Conservation (phyloP, 78 protist species). For the Blattamonas nauphoetae region DNA sequence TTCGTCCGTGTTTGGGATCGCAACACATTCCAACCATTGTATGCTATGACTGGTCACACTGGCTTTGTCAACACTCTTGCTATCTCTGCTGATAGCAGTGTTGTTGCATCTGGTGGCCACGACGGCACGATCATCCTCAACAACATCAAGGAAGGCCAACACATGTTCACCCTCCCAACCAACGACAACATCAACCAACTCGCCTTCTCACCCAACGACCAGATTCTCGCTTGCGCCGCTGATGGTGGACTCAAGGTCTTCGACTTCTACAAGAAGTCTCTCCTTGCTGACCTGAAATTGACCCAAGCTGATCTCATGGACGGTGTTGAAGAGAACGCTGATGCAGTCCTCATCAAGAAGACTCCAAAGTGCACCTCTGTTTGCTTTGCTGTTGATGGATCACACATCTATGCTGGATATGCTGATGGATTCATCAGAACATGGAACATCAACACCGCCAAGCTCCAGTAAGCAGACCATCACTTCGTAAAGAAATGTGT, state of each 20-base stretch:
- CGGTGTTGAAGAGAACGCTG: too few relatives aligned
- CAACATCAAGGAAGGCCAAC: neutral
- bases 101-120: conserved; percentile 18
- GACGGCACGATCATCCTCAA: conserved; percentile 8
- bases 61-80: conserved; percentile 11
- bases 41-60: conserved; percentile 13
- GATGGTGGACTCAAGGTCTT: conserved; percentile 5
- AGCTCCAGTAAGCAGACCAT: too few relatives aligned
- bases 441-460: neutral
- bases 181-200: neutral
- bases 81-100: conserved; percentile 11
- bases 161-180: neutral
- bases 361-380: neutral
- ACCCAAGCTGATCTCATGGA: neutral
- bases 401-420: conserved; percentile 16
- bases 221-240: neutral
- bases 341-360: neutral
- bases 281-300: neutral
- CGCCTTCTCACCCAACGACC: neutral
- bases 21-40: neutral
- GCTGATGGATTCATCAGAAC: conserved; percentile 22
- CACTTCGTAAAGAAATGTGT: too few relatives aligned
- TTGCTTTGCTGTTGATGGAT: conserved; percentile 20
- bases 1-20: neutral
- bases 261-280: neutral